phyloP scores from a whole-genome alignment of 1,139 yeast genomes.

The Kodamaea sp. region DNA sequence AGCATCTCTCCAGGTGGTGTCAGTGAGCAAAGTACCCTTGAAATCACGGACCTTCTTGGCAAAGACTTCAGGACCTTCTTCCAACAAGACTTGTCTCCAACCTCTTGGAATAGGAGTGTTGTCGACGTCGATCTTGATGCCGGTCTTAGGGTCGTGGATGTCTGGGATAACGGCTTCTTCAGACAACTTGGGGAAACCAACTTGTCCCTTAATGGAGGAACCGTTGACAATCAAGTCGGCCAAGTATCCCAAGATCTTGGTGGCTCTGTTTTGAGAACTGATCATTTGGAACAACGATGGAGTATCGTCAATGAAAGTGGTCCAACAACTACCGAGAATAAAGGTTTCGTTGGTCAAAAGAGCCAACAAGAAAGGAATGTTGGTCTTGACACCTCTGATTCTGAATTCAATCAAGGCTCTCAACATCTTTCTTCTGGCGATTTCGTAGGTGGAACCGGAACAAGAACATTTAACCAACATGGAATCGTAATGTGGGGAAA shows the following conservation, averaged over 20 bases:
- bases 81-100: conserved; percentile 86
- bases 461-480: conserved; percentile 98
- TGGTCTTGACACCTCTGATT: conserved; percentile 98
- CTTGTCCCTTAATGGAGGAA: conserved; percentile 91
- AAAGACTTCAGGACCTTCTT: conserved; percentile 85
- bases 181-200: conserved; percentile 82
- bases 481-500: conserved; percentile 96
- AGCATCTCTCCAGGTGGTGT: conserved; percentile 99
- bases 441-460: conserved; percentile 94
- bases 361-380: conserved; percentile 95
- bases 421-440: conserved; percentile 95
- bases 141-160: conserved; percentile 60
- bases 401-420: conserved; percentile 96
- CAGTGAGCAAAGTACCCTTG: conserved; percentile 91
- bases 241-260: conserved; percentile 82
- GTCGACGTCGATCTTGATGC: conserved; percentile 58
- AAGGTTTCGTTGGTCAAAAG: conserved; percentile 90
- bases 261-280: conserved; percentile 94
- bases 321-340: conserved; percentile 90
- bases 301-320: conserved; percentile 97
- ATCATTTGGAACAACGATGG: conserved; percentile 95
- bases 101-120: conserved; percentile 66
- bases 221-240: conserved; percentile 96
- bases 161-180: conserved; percentile 76
- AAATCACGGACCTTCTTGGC: conserved; percentile 83